Evolutionary conservation across 148 eudicot species (phyloP).

Genomic region (Rhododendron simsii): DNA sequence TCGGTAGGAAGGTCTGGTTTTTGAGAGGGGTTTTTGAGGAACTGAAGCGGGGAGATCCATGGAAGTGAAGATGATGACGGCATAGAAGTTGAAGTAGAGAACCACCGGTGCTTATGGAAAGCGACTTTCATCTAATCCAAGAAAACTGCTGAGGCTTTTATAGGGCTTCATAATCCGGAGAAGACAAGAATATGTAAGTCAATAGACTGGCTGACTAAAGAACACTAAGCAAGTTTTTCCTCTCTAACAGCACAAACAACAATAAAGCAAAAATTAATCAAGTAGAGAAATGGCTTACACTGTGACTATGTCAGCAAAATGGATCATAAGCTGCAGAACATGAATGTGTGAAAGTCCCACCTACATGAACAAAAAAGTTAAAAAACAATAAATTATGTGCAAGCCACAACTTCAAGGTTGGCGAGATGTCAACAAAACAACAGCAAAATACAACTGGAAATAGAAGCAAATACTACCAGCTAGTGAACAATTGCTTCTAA

Average conservation of each 20-base stretch:
- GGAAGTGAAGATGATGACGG: constrained; percentile 32
- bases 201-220: background rate
- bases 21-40: constrained; percentile 17
- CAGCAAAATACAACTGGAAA: background rate
- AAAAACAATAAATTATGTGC: background rate
- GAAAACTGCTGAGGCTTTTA: constrained; percentile 5
- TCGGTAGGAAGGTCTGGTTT: constrained; percentile 37
- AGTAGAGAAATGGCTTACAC: background rate
- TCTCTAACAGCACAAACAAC: background rate
- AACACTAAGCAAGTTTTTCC: background rate
- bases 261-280: background rate
- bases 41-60: constrained; percentile 55
- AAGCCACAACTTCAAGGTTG: background rate
- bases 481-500: background rate
- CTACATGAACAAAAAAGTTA: background rate
- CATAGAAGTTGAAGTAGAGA: constrained; percentile 19
- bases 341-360: background rate
- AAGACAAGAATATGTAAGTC: background rate
- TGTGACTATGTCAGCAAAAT: background rate
- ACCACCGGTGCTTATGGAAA: constrained; percentile 7
- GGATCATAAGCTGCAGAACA: background rate
- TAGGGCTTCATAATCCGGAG: constrained; percentile 13
- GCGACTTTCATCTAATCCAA: constrained; percentile 15
- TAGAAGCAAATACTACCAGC: background rate
- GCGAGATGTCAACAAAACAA: background rate